Evolutionary conservation across 1,284 basidiomycete species (phyloP).

Genomic region (Puccinia triticina): DNA sequence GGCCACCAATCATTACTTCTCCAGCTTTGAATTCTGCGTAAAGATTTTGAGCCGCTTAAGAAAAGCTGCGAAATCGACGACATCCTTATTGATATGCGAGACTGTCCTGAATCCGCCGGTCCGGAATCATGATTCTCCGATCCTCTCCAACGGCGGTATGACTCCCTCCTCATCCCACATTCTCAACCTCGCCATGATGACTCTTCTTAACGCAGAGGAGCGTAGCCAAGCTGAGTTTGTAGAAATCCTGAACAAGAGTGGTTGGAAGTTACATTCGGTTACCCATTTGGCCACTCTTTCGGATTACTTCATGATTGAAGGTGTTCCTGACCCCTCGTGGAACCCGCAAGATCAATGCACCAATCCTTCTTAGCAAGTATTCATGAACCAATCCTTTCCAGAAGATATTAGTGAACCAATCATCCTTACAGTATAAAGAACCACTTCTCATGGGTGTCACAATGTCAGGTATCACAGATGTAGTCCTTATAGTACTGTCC

Average conservation of each 20-base stretch:
- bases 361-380: no score
- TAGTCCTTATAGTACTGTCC: no score
- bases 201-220: conserved; percentile 14
- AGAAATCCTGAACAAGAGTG: neutral
- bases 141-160: conserved; percentile 18
- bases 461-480: no score
- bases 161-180: neutral
- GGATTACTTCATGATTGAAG: conserved; percentile 5
- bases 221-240: neutral
- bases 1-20: neutral
- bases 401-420: no score
- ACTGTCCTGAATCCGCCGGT: neutral
- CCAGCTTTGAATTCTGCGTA: neutral
- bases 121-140: neutral
- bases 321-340: neutral
- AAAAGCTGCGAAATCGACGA: conserved; percentile 18
- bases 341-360: neutral
- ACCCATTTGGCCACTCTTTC: conserved; percentile 6
- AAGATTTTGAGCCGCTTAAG: neutral
- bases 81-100: conserved; percentile 20
- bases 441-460: no score
- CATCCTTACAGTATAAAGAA: no score
- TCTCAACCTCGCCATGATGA: neutral
- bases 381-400: no score
- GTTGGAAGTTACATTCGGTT: neutral